phyloP scores from a whole-genome alignment of 305 asterid genomes.

The Fraxinus ornus region DNA sequence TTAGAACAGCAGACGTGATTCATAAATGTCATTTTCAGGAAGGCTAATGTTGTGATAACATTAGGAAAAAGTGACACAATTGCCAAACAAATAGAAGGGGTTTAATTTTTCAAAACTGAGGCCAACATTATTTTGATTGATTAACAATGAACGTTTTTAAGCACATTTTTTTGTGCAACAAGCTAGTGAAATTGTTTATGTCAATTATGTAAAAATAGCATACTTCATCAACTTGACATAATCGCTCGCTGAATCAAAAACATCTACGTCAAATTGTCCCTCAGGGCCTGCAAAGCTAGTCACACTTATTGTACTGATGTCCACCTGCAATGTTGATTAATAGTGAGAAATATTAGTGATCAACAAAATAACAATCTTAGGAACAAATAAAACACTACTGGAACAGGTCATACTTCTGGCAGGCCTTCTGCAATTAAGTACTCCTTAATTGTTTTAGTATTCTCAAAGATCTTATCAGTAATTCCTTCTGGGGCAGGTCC shows the following conservation, averaged over 20 bases:
- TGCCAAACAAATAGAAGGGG: not conserved
- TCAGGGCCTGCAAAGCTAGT: conserved; percentile 84
- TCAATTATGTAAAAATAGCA: conserved; percentile 25
- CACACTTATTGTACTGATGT: conserved; percentile 63
- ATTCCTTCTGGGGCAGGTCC: conserved; percentile 99
- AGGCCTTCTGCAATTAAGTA: conserved; percentile 90
- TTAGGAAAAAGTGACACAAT: not conserved
- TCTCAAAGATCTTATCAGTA: conserved; percentile 78
- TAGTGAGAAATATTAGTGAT: conserved; percentile 7
- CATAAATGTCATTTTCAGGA: not conserved
- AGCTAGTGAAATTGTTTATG: conserved; percentile 15
- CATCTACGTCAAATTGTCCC: conserved; percentile 86
- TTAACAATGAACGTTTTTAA: not conserved
- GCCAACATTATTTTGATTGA: not conserved
- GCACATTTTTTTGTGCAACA: conserved; percentile 17
- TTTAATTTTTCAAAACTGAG: not conserved
- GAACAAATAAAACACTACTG: not conserved
- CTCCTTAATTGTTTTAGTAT: conserved; percentile 85
- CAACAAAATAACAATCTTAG: not conserved
- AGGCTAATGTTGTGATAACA: not conserved
- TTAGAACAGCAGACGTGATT: not conserved
- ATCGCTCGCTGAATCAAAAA: conserved; percentile 75
- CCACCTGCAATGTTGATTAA: conserved; percentile 58
- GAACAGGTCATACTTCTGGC: conserved; percentile 70
- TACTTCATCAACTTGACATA: conserved; percentile 80